These are phyloP conservation scores for Marasmius oreades DNA, from an alignment of 1,284 basidiomycete genomes.

Conservation along the genomic window DNA sequence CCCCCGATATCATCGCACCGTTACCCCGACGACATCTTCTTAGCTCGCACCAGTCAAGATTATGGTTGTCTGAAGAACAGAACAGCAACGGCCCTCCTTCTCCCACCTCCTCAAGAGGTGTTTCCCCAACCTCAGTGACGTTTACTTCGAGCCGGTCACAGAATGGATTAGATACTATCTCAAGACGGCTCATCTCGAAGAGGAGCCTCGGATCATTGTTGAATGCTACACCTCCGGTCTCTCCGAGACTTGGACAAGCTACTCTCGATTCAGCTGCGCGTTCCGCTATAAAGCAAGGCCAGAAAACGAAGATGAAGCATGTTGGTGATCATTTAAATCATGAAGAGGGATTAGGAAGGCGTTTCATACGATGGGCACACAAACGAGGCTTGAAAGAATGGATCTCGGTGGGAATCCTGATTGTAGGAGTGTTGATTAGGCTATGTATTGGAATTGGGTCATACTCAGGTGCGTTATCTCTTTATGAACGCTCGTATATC, in stretches of 20 bases:
- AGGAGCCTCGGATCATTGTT: constrained; percentile 21
- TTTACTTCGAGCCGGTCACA: constrained; percentile 12
- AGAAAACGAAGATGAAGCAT: constrained; percentile 14
- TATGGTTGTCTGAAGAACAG: constrained; percentile 20
- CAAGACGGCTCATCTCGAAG: background rate
- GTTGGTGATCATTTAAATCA: constrained; percentile 17
- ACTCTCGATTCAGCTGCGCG: background rate
- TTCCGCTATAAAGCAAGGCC: constrained; percentile 17
- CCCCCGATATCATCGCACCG: constrained; percentile 50
- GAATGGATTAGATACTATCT: constrained; percentile 6
- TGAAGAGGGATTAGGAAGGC: constrained; percentile 48
- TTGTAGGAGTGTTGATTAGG: constrained; percentile 55
- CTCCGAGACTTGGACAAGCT: constrained; percentile 4
- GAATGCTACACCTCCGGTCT: constrained; percentile 30
- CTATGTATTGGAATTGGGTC: constrained; percentile 71
- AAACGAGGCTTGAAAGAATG: constrained; percentile 55
- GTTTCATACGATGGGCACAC: constrained; percentile 78
- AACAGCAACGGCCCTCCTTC: constrained; percentile 36
- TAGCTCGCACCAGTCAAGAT: constrained; percentile 48
- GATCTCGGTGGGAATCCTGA: constrained; percentile 52
- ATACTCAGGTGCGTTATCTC: constrained; percentile 67
- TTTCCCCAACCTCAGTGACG: constrained; percentile 32
- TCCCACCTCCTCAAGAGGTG: constrained; percentile 40
- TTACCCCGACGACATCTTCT: constrained; percentile 53
- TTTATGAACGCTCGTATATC: background rate